These are phyloP conservation scores for Candida sanyaensis DNA, from an alignment of 1,139 yeast species.

Conservation along the genomic window DNA sequence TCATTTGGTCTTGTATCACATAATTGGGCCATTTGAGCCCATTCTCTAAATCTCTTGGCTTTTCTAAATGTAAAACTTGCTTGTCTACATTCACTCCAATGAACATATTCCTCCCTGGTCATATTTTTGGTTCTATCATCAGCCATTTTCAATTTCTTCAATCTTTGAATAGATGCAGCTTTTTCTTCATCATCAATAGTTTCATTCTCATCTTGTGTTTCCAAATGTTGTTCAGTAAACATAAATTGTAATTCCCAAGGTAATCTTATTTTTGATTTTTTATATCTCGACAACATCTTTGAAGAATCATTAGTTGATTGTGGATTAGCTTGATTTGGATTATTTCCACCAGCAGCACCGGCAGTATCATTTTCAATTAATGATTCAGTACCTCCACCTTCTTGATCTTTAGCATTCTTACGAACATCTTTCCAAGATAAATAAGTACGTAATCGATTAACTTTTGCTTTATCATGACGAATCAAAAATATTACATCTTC, in stretches of 20 bases:
- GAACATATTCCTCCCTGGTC: conserved; percentile 97
- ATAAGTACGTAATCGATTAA: conserved; percentile 84
- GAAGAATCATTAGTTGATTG: conserved; percentile 44
- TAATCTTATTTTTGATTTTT: conserved; percentile 76
- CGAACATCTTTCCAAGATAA: conserved; percentile 97
- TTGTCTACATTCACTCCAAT: conserved; percentile 98
- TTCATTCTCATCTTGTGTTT: conserved; percentile 75
- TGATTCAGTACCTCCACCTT: conserved; percentile 72
- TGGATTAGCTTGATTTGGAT: conserved; percentile 23
- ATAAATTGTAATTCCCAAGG: conserved; percentile 97
- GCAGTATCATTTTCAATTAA: conserved; percentile 44
- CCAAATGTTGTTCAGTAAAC: conserved; percentile 89
- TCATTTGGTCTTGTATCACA: conserved; percentile 93
- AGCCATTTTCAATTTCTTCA: conserved; percentile 86
- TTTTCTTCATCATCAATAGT: conserved; percentile 85
- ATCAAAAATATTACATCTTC: conserved; percentile 93
- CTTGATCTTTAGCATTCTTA: conserved; percentile 95
- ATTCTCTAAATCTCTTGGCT: conserved; percentile 88
- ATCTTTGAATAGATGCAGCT: conserved; percentile 86
- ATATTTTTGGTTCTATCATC: conserved; percentile 91
- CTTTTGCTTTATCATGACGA: conserved; percentile 93
- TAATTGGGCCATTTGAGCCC: conserved; percentile 87
- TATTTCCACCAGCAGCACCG: conserved; percentile 21
- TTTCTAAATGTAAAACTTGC: conserved; percentile 95
- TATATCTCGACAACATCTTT: conserved; percentile 61